phyloP scores from a whole-genome alignment of 805 yeast species.

The Saccharomyces cerevisiae region DNA sequence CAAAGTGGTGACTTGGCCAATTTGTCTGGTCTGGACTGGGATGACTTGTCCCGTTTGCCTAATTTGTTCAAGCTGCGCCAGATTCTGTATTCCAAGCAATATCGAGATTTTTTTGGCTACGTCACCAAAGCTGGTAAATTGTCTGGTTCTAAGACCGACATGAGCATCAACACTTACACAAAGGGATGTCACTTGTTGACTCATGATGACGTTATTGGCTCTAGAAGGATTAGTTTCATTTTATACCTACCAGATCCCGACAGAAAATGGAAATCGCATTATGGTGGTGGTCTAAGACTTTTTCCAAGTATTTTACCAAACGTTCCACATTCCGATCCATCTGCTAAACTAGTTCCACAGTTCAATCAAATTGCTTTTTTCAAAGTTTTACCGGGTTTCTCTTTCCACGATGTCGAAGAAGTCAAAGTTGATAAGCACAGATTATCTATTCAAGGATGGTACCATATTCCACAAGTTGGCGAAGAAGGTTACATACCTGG shows the following conservation, averaged over 20 bases:
- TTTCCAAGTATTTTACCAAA: conserved; percentile 83
- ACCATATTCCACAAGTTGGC: conserved; percentile 90
- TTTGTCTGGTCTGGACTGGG: conserved; percentile 72
- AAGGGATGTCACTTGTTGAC: conserved; percentile 90
- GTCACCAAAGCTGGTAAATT: conserved; percentile 84
- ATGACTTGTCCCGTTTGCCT: conserved; percentile 66
- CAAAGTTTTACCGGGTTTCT: conserved; percentile 90
- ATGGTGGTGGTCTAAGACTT: conserved; percentile 87
- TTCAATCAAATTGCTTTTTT: conserved; percentile 95
- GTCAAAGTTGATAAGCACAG: conserved; percentile 87
- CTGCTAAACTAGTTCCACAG: conserved; percentile 70
- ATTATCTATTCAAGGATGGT: conserved; percentile 96
- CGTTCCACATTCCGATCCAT: conserved; percentile 75
- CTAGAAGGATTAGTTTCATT: conserved; percentile 87
- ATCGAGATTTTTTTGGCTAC: conserved; percentile 65
- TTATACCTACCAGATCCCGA: conserved; percentile 90
- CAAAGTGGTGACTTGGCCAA: conserved; percentile 92
- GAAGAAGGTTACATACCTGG: conserved; percentile 80
- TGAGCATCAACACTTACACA: conserved; percentile 83
- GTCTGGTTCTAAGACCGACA: conserved; percentile 85
- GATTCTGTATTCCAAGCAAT: conserved; percentile 79
- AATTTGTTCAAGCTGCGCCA: conserved; percentile 71
- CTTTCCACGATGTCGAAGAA: conserved; percentile 97
- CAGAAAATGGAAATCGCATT: conserved; percentile 76
- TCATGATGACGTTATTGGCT: conserved; percentile 96